Conservation (phyloP, 148 eudicot genomes). For the Cornus suecica region DNA sequence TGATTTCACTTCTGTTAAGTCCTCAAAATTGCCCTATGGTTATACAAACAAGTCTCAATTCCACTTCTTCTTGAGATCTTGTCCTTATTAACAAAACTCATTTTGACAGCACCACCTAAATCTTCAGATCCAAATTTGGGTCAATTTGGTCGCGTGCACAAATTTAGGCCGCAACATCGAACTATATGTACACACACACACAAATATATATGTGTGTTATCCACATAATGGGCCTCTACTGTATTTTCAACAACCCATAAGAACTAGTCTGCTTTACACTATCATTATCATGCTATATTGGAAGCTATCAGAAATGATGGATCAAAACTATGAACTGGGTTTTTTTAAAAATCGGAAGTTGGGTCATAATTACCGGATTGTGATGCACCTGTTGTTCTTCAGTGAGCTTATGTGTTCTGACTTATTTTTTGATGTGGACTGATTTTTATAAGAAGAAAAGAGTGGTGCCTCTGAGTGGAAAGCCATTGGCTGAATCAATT, state of each 20-base stretch:
- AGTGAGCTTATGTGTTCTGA: too few species aligned
- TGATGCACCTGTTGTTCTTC: slow-evolving; percentile 42
- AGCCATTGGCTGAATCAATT: too few species aligned
- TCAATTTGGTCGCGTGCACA: too few species aligned
- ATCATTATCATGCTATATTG: slow-evolving; percentile 21
- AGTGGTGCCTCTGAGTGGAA: too few species aligned
- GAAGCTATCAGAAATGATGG: slow-evolving; percentile 16
- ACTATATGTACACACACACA: too few species aligned
- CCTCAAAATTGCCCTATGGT: slow-evolving; percentile 36
- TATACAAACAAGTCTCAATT: slow-evolving; percentile 31
- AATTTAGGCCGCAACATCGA: too few species aligned
- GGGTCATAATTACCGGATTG: slow-evolving; percentile 10
- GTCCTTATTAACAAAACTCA: too few species aligned
- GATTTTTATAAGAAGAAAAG: too few species aligned
- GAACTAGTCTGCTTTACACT: slow-evolving; percentile 12
- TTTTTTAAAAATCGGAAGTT: slow-evolving; percentile 5
- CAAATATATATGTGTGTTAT: too few species aligned
- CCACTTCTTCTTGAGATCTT: slow-evolving; percentile 59
- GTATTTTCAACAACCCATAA: too few species aligned
- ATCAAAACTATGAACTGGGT: slow-evolving; percentile 30
- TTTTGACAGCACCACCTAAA: slow-evolving; percentile 77
- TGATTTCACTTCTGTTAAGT: slow-evolving; percentile 36
- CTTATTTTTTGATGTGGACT: too few species aligned
- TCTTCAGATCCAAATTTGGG: slow-evolving; percentile 60
- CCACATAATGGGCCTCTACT: too few species aligned